Conservation (phyloP, 176 grass and related monocot genomes). For the Pontederia crassipes region DNA sequence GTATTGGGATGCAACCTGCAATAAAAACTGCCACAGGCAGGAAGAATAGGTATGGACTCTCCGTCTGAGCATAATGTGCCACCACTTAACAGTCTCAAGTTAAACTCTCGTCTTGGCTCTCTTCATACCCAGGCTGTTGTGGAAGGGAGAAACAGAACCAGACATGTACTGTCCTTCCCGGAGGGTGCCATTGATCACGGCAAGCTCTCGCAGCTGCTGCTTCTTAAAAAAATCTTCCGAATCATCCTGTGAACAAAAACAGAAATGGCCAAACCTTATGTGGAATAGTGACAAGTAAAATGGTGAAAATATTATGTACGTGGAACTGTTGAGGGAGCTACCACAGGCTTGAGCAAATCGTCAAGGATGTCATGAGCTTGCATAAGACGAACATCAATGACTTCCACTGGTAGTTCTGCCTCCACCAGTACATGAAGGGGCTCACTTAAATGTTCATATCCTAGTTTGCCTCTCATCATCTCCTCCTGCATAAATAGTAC, state of each 20-base stretch:
- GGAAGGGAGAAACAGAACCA: conserved; percentile 41
- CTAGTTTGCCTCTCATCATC: conserved; percentile 82
- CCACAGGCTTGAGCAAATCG: conserved; percentile 82
- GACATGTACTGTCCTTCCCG: conserved; percentile 40
- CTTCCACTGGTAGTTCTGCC: conserved; percentile 73
- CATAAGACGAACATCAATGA: conserved; percentile 68
- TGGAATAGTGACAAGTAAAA: not conserved
- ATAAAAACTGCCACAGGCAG: not conserved
- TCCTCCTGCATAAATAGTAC: conserved; percentile 44
- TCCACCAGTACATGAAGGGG: conserved; percentile 93
- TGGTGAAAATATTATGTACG: not conserved
- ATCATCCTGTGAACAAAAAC: conserved; percentile 32
- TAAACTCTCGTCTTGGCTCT: conserved; percentile 27
- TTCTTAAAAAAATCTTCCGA: conserved; percentile 60
- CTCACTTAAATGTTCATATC: conserved; percentile 95
- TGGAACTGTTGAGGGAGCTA: conserved; percentile 9
- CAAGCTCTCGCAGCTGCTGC: conserved; percentile 58
- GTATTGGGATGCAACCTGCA: too few species aligned
- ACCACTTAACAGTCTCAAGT: not conserved
- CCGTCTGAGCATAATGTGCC: not conserved
- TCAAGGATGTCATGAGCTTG: conserved; percentile 85
- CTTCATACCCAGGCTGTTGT: conserved; percentile 49
- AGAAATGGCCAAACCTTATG: not conserved
- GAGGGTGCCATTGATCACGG: conserved; percentile 48
- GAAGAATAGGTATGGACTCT: not conserved